A percentile compares a stretch with the other conserved stretches of the same genome.
phyloP scores from a whole-genome alignment of 495 filamentous ascomycete genomes.

The Rhizodiscina lignyota region DNA sequence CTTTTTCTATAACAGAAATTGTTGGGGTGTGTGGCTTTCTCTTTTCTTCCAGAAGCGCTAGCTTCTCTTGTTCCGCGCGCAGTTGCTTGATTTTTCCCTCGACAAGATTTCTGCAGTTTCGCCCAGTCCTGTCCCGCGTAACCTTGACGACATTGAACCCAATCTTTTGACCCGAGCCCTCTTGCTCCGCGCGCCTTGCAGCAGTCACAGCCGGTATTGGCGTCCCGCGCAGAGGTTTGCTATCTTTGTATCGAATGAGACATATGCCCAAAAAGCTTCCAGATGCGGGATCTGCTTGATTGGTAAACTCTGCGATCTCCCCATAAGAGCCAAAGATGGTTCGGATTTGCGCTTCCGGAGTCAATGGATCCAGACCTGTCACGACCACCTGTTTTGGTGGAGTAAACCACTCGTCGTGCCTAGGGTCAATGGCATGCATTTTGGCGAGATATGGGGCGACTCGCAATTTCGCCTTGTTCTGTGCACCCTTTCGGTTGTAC shows the following conservation, averaged over 20 bases:
- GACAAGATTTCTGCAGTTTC: conserved; percentile 57
- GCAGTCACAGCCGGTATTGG: conserved; percentile 51
- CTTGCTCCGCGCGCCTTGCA: conserved; percentile 59
- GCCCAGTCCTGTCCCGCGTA: conserved; percentile 75
- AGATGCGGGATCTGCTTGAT: conserved; percentile 81
- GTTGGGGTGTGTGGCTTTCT: conserved; percentile 9
- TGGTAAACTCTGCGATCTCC: conserved; percentile 73
- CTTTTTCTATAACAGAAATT: conserved; percentile 22
- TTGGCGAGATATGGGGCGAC: conserved; percentile 60
- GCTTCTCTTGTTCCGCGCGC: conserved; percentile 31
- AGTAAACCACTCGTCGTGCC: conserved; percentile 70
- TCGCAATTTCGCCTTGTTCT: conserved; percentile 59
- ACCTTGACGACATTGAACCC: conserved; percentile 59
- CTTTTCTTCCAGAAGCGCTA: conserved; percentile 5
- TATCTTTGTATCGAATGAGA: conserved; percentile 74
- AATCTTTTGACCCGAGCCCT: conserved; percentile 51
- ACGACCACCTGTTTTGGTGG: conserved; percentile 82
- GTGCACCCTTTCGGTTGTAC: conserved; percentile 24
- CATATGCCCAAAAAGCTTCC: conserved; percentile 88
- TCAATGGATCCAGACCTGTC: conserved; percentile 83
- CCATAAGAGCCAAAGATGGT: conserved; percentile 74
- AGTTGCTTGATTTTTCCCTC: conserved; percentile 49
- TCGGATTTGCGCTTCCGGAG: conserved; percentile 59
- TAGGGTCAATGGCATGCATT: conserved; percentile 60
- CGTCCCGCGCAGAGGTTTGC: conserved; percentile 30